These are phyloP conservation scores for Cyclotella baltica DNA, from an alignment of 108 stramenopile genomes.

Conservation along the genomic window DNA sequence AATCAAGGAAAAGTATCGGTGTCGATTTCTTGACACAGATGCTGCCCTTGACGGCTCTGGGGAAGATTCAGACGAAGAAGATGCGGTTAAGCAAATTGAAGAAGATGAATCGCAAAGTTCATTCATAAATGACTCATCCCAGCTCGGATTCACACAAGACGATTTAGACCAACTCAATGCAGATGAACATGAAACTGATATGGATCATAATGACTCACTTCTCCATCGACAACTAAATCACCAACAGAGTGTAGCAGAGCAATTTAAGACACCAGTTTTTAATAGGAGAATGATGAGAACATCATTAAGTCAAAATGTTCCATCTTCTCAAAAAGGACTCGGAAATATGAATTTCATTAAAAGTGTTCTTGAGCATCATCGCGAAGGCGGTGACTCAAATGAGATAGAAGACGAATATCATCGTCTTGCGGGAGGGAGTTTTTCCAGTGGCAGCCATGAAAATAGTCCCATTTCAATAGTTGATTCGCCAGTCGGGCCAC, in stretches of 20 bases:
- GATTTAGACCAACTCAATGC: slow-evolving; percentile 61
- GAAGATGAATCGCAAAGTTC: slow-evolving; percentile 73
- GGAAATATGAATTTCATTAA: slow-evolving; percentile 89
- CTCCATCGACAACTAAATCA: slow-evolving; percentile 71
- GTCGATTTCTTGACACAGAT: slow-evolving; percentile 65
- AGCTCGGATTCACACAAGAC: slow-evolving; percentile 85
- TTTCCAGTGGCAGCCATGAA: background rate
- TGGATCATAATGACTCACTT: slow-evolving; percentile 24
- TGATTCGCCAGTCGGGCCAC: slow-evolving; percentile 12
- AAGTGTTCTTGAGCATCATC: slow-evolving; percentile 84
- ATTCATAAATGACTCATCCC: slow-evolving; percentile 88
- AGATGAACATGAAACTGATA: slow-evolving; percentile 36
- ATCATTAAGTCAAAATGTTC: slow-evolving; percentile 31
- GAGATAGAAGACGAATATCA: slow-evolving; percentile 75
- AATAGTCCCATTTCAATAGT: slow-evolving; percentile 1
- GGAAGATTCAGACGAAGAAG: slow-evolving; percentile 68
- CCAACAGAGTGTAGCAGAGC: slow-evolving; percentile 54
- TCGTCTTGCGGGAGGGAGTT: slow-evolving; percentile 33
- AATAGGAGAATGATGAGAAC: slow-evolving; percentile 66
- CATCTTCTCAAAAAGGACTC: slow-evolving; percentile 73
- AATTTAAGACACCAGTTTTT: slow-evolving; percentile 77
- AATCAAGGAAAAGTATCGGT: slow-evolving; percentile 39
- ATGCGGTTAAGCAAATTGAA: slow-evolving; percentile 60
- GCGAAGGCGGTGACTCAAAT: slow-evolving; percentile 76
- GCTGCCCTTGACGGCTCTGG: slow-evolving; percentile 57